Conservation (phyloP, 2,329 filamentous ascomycete species). For the Juglanconis sp. region DNA sequence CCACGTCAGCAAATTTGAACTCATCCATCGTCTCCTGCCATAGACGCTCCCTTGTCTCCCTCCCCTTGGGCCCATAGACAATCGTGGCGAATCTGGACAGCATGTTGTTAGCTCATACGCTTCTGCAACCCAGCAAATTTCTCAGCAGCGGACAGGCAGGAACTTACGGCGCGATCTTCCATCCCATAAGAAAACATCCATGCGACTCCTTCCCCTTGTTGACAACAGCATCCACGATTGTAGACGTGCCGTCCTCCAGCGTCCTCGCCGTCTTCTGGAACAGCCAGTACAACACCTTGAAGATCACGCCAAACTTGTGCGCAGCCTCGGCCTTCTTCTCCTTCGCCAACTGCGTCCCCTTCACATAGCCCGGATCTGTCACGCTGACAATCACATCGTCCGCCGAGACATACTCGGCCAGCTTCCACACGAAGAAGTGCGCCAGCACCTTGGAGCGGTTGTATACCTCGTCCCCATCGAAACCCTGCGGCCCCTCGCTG, state of each 20-base stretch:
- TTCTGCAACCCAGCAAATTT: no score
- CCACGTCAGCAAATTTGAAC: not conserved
- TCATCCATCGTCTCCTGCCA: not conserved
- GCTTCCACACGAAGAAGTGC: constrained; percentile 33
- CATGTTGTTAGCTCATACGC: no score
- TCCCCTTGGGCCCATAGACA: not conserved
- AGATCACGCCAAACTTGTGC: not conserved
- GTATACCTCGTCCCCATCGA: not conserved
- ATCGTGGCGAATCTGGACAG: not conserved
- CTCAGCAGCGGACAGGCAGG: no score
- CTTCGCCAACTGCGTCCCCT: constrained; percentile 33
- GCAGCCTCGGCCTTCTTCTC: not conserved
- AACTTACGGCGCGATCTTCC: not conserved
- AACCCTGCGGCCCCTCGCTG: not conserved
- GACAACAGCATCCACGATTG: constrained; percentile 5
- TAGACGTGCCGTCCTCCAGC: not conserved
- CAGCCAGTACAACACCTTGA: not conserved
- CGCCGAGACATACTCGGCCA: constrained; percentile 34
- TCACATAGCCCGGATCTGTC: constrained; percentile 42
- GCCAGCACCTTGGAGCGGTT: constrained; percentile 28
- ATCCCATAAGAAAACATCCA: constrained; percentile 8
- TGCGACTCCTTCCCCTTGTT: constrained; percentile 4
- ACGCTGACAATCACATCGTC: constrained; percentile 44
- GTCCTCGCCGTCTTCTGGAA: not conserved
- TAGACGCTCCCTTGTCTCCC: not conserved